Conservation (phyloP, 176 grass and related monocot species). For the Raddia distichophylla region DNA sequence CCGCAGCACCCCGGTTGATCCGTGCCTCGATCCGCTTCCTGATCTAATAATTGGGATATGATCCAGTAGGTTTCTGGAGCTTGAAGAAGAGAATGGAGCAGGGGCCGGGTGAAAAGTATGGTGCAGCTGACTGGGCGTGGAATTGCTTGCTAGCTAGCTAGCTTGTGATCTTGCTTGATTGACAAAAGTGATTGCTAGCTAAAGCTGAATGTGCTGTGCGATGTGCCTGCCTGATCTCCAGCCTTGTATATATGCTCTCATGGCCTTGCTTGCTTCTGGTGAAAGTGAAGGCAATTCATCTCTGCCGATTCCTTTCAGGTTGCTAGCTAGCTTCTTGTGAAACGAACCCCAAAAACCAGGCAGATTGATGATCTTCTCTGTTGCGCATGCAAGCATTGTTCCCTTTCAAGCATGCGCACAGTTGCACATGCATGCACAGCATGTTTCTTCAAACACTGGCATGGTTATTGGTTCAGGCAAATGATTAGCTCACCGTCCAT, state of each 20-base stretch:
- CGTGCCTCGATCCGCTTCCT: too few relatives aligned
- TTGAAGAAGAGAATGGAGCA: slow-evolving; percentile 5
- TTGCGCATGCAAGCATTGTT: background rate
- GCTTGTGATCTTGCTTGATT: slow-evolving; percentile 21
- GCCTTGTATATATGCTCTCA: background rate
- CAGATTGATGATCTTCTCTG: background rate
- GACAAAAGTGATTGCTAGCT: slow-evolving; percentile 25
- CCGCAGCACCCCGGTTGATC: too few relatives aligned
- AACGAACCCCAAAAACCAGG: background rate
- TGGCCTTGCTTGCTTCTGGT: slow-evolving; percentile 41
- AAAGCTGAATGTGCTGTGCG: background rate
- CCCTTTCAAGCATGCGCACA: background rate
- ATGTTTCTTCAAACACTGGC: background rate
- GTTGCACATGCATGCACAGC: too few relatives aligned
- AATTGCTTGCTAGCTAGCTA: background rate
- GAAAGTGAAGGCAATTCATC: background rate
- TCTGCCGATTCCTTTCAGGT: background rate
- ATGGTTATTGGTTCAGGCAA: background rate
- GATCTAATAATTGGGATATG: too few relatives aligned
- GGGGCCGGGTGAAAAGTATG: slow-evolving; percentile 4
- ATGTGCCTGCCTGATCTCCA: background rate
- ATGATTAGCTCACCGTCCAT: too few relatives aligned
- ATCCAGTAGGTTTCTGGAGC: background rate
- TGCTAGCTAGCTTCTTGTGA: slow-evolving; percentile 26
- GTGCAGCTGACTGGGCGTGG: background rate